phyloP scores from a whole-genome alignment of 108 stramenopile genomes.

The Schizochytrium sp. region DNA sequence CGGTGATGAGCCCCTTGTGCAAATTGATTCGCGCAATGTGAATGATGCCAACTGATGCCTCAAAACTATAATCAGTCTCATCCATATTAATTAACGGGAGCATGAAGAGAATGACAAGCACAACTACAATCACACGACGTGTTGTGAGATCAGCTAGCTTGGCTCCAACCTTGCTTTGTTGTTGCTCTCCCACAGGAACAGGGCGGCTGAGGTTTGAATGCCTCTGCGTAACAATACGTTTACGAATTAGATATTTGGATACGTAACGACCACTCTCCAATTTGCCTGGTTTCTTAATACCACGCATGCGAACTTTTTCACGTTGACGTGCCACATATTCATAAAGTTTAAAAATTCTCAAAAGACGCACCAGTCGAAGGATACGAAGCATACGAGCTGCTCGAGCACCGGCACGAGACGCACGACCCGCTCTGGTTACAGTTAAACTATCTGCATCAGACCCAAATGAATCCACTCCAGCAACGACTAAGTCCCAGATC shows the following conservation, averaged over 20 bases:
- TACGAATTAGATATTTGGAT: slow-evolving; percentile 36
- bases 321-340: slow-evolving; percentile 48
- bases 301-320: neutral
- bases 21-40: too few relatives aligned
- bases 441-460: slow-evolving; percentile 3
- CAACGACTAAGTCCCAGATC: slow-evolving; percentile 7
- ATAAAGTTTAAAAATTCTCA: slow-evolving; percentile 74
- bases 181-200: slow-evolving; percentile 57
- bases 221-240: neutral
- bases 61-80: neutral
- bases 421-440: slow-evolving; percentile 55
- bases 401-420: slow-evolving; percentile 57
- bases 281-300: slow-evolving; percentile 13
- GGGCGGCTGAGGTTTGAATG: slow-evolving; percentile 8
- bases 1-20: too few relatives aligned
- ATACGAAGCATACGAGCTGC: slow-evolving; percentile 64
- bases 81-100: slow-evolving; percentile 62
- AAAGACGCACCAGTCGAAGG: slow-evolving; percentile 70
- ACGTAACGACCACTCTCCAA: neutral
- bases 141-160: slow-evolving; percentile 74
- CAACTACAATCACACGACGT: slow-evolving; percentile 63
- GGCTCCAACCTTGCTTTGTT: slow-evolving; percentile 74
- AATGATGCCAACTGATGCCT: neutral
- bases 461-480: neutral
- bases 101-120: slow-evolving; percentile 65